Conservation (phyloP, 1,139 yeast species). For the Nakaseomyces bracarensis region DNA sequence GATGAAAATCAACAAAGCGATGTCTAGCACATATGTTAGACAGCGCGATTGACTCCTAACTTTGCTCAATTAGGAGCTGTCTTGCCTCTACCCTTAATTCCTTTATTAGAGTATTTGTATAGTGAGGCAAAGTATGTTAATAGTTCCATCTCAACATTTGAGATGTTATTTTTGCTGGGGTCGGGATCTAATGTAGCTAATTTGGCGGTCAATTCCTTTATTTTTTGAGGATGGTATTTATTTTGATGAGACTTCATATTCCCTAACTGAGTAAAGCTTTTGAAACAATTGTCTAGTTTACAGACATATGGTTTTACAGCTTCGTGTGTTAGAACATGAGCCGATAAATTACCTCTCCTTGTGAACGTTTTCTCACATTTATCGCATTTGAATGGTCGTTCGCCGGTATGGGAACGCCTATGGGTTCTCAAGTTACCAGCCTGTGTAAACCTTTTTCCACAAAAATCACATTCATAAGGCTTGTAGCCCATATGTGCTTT, state of each 20-base stretch:
- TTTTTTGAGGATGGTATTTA: slow-evolving; percentile 68
- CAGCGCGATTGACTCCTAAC: too few species aligned
- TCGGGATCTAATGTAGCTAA: slow-evolving; percentile 47
- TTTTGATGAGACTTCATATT: slow-evolving; percentile 92
- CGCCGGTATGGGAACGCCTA: slow-evolving; percentile 83
- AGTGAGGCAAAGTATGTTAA: slow-evolving; percentile 69
- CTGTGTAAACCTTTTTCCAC: slow-evolving; percentile 79
- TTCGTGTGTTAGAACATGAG: slow-evolving; percentile 76
- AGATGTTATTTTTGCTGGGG: slow-evolving; percentile 36
- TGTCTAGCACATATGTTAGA: too few species aligned
- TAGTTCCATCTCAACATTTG: slow-evolving; percentile 57
- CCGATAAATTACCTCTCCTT: slow-evolving; percentile 82
- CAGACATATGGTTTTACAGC: slow-evolving; percentile 74
- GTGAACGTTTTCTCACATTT: slow-evolving; percentile 72
- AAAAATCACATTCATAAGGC: slow-evolving; percentile 71
- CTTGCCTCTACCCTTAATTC: slow-evolving; percentile 85
- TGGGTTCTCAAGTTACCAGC: slow-evolving; percentile 91
- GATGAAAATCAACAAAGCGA: too few species aligned
- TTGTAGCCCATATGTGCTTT: slow-evolving; percentile 72
- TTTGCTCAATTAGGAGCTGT: slow-evolving; percentile 15
- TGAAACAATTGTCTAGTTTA: slow-evolving; percentile 71
- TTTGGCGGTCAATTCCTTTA: slow-evolving; percentile 52
- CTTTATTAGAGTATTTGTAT: slow-evolving; percentile 82
- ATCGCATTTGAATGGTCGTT: slow-evolving; percentile 74
- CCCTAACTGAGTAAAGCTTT: slow-evolving; percentile 84